Percentiles rank a stretch among this genome's conserved stretches.
Conservation (phyloP, 2,329 filamentous ascomycete species). For the Aspergillus clavatus region DNA sequence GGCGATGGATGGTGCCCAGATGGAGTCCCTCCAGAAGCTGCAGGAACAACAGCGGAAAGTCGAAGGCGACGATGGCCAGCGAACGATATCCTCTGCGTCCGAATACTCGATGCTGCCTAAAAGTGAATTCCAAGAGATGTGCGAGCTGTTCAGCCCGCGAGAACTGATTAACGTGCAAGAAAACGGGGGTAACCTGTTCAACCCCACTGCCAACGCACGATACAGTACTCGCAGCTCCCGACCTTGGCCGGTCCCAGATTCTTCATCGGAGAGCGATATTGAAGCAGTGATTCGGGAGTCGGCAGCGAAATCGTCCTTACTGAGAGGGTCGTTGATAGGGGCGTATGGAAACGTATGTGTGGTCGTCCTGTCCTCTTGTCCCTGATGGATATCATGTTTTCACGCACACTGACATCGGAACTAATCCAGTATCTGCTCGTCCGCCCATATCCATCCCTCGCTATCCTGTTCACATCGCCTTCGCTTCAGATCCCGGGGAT, state of each 20-base stretch:
- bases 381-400: neutral
- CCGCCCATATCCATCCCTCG: conserved; percentile 59
- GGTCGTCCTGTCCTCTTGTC: neutral
- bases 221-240: conserved; percentile 6
- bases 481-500: conserved; percentile 64
- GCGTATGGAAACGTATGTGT: conserved; percentile 57
- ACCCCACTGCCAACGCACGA: conserved; percentile 13
- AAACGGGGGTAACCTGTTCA: conserved; percentile 52
- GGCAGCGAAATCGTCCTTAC: conserved; percentile 34
- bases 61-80: conserved; percentile 23
- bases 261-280: conserved; percentile 9
- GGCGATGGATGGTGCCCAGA: conserved; percentile 60
- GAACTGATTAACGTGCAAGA: conserved; percentile 63
- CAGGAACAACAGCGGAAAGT: conserved; percentile 28
- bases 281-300: conserved; percentile 29
- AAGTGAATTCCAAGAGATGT: conserved; percentile 61
- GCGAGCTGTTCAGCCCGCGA: conserved; percentile 63
- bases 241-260: conserved; percentile 13
- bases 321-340: conserved; percentile 32
- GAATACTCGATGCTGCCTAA: conserved; percentile 32
- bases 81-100: conserved; percentile 14
- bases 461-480: conserved; percentile 65
- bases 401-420: neutral
- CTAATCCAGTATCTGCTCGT: conserved; percentile 39
- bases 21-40: conserved; percentile 57